Base-by-base conservation (phyloP, 805 yeast species). In the Isabelozyma pseudorhagii region DNA sequence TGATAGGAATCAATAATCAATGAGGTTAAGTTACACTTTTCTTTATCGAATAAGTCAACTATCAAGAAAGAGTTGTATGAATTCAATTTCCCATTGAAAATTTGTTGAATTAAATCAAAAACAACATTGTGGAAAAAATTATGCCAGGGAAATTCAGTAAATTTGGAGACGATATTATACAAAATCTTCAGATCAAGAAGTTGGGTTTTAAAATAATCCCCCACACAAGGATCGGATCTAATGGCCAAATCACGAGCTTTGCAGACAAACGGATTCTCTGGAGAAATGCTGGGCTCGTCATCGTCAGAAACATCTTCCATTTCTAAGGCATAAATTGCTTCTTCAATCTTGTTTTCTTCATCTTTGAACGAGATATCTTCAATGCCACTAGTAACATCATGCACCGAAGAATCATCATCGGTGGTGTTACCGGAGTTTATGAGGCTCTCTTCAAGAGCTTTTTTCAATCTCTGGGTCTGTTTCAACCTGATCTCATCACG, bases 91-190 rank as follows among this genome's bases (percentile, higher is more conserved):
- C 97, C 98, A 66, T 90, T 91, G 65, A 94, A 80, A 15, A 94
- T 83, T 66, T 94, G 99, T 67, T 94, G 99, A 31, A 94, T 86
- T 53, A 94, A 82, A 69, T 94, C 99, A 75, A 93, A 94, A 8
- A 94, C 97, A 50, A 94, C 99, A 62, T 93, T 94, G 68, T 94
- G 99, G 75, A 94, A 80, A 62, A 94, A 94, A 63, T 94, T 94
- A 66, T 94, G 94, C 98, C 98, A 94, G 6, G 98, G 97, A 67
- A 85, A 90, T 52, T 79, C 73, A 67, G 92, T 84, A 61, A 94
- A 89, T 78, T 87, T 83, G 27, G 78, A 69, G 25, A 91, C 69
- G n/a, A 92, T 84, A 18, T 82, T 79, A 17, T 81, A 71, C 31
- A 92, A 76, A 50, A 90, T 82, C 36, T 79, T 78, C 64, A 82